Evolutionary conservation across 2,329 filamentous ascomycete genomes (phyloP).

Genomic region (Zopfia rhizophila): DNA sequence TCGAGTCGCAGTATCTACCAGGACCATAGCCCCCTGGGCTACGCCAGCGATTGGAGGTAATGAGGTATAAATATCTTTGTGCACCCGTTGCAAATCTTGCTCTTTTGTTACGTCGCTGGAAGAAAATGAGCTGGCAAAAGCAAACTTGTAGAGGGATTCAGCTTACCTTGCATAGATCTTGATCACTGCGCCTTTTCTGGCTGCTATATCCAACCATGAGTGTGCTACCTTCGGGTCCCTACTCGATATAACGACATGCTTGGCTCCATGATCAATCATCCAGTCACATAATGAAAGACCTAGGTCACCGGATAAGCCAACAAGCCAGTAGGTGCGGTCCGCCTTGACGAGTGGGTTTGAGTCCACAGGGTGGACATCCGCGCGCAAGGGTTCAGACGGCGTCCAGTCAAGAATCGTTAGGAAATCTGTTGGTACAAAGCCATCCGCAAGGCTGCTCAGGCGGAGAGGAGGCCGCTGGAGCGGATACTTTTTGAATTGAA

Average conservation of each 20-base stretch:
- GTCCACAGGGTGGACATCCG: too few relatives aligned
- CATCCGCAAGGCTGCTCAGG: too few relatives aligned
- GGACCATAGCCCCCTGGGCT: conserved; percentile 36
- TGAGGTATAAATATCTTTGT: conserved; percentile 2
- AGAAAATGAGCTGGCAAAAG: too few relatives aligned
- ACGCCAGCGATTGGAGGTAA: conserved; percentile 29
- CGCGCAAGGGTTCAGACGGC: too few relatives aligned
- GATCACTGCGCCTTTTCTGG: conserved; percentile 14
- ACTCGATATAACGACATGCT: conserved; percentile 48
- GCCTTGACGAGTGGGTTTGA: too few relatives aligned
- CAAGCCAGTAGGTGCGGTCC: conserved; percentile 31
- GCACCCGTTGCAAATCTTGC: conserved; percentile 2
- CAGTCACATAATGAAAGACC: conserved; percentile 30
- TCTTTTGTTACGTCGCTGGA: conserved; percentile 8
- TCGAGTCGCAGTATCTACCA: conserved; percentile 24
- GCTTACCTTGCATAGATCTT: background rate
- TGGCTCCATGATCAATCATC: conserved; percentile 36
- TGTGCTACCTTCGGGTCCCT: conserved; percentile 50
- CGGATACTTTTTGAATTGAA: too few relatives aligned
- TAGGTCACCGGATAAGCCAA: conserved; percentile 33
- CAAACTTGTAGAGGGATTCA: too few relatives aligned
- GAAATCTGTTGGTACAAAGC: too few relatives aligned
- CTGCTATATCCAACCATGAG: conserved; percentile 10
- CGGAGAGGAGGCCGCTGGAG: too few relatives aligned
- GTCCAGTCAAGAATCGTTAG: too few relatives aligned